These are phyloP conservation scores for Cadophora sp. DNA, from an alignment of 2,329 filamentous ascomycete genomes.

Conservation along the genomic window DNA sequence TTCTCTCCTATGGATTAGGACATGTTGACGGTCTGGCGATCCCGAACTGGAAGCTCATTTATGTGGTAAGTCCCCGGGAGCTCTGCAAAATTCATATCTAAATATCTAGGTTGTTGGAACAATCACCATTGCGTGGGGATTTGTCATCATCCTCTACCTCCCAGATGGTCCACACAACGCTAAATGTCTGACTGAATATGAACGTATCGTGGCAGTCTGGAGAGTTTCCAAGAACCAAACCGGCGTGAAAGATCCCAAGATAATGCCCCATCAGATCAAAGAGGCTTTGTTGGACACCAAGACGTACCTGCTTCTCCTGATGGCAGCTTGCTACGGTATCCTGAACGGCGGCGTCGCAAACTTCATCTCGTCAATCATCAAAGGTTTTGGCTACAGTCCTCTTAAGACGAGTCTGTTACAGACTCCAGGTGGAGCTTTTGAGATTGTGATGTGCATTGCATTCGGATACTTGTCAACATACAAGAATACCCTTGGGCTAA, in stretches of 20 bases:
- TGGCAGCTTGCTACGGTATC: conserved; percentile 64
- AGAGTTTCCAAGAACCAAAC: conserved; percentile 65
- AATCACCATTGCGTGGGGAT: conserved; percentile 56
- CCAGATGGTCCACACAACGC: conserved; percentile 70
- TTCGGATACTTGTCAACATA: conserved; percentile 25
- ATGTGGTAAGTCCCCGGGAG: conserved; percentile 58
- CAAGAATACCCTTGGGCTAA: conserved; percentile 27
- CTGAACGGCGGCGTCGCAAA: conserved; percentile 73
- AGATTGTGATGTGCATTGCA: conserved; percentile 21
- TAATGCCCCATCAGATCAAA: conserved; percentile 63
- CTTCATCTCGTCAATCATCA: conserved; percentile 73
- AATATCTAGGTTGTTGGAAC: conserved; percentile 47
- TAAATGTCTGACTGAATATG: conserved; percentile 69
- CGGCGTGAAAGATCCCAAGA: conserved; percentile 62
- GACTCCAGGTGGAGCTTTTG: conserved; percentile 68
- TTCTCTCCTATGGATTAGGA: conserved; percentile 69
- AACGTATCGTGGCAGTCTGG: conserved; percentile 68
- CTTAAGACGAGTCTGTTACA: conserved; percentile 73
- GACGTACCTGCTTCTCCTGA: conserved; percentile 65
- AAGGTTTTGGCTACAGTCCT: conserved; percentile 68
- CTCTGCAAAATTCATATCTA: conserved; percentile 40
- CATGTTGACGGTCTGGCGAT: conserved; percentile 61
- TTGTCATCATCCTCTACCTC: conserved; percentile 57
- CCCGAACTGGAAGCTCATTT: conserved; percentile 72
- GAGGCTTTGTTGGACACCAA: conserved; percentile 66